These are phyloP conservation scores for Podila epigama DNA, from an alignment of 192 early-diverging fungal species.

Conservation along the genomic window DNA sequence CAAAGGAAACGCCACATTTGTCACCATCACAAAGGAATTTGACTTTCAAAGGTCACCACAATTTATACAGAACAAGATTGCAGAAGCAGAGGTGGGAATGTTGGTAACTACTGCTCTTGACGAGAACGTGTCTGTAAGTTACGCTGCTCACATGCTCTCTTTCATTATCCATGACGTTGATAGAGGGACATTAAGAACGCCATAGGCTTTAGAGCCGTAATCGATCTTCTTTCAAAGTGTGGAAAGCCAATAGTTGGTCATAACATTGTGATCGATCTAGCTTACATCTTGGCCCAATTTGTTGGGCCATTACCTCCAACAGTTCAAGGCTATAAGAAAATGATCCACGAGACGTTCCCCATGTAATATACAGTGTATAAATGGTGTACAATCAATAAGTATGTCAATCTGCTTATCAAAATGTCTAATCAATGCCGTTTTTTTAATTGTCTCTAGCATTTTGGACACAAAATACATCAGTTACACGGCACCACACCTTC, in stretches of 20 bases:
- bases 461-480: conserved; percentile 85
- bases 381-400: no score
- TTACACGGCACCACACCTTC: conserved; percentile 19
- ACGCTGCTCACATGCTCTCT: no score
- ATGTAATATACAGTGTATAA: conserved; percentile 58
- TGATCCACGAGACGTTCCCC: conserved; percentile 66
- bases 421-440: background rate
- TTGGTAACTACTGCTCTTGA: background rate
- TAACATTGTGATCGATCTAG: conserved; percentile 87
- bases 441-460: conserved; percentile 54
- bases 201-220: conserved; percentile 67
- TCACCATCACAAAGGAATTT: background rate
- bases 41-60: background rate
- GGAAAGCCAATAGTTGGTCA: conserved; percentile 87
- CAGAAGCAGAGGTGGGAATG: background rate
- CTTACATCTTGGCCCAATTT: conserved; percentile 82
- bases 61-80: background rate
- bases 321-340: conserved; percentile 70
- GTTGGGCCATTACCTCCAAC: conserved; percentile 70
- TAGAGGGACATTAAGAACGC: conserved; percentile 27
- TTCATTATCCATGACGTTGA: no score
- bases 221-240: conserved; percentile 75
- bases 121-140: no score
- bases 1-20: background rate
- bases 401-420: no score